A percentile compares a stretch with the other conserved stretches of the same genome.
Evolutionary conservation across 2,329 filamentous ascomycete species (phyloP).

Genomic region (Fusarium hostae): DNA sequence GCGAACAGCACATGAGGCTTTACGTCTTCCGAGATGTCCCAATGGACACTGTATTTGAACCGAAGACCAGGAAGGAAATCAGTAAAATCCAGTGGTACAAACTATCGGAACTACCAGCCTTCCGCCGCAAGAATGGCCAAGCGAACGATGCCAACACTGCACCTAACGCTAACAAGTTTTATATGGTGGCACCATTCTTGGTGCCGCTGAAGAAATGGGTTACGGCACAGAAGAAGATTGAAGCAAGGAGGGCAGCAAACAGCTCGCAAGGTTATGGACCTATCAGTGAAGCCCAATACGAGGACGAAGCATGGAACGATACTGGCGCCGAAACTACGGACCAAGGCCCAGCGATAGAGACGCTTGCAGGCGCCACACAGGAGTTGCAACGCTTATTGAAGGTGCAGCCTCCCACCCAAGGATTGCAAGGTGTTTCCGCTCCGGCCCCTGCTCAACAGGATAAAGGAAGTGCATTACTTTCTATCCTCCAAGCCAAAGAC

Average conservation of each 20-base stretch:
- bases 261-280: conserved; percentile 54
- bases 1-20: conserved; percentile 90
- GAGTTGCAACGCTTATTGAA: conserved; percentile 67
- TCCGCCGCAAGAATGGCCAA: conserved; percentile 74
- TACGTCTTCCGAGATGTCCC: conserved; percentile 93
- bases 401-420: conserved; percentile 64
- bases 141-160: conserved; percentile 64
- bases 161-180: conserved; percentile 85
- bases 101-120: conserved; percentile 85
- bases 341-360: conserved; percentile 55
- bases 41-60: conserved; percentile 87
- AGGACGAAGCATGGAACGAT: conserved; percentile 68
- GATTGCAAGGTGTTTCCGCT: conserved; percentile 51
- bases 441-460: conserved; percentile 49
- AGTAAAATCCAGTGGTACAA: conserved; percentile 97
- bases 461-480: conserved; percentile 64
- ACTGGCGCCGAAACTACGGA: conserved; percentile 45
- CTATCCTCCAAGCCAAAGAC: conserved; percentile 59
- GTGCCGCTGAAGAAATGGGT: conserved; percentile 91
- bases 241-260: conserved; percentile 60
- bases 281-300: conserved; percentile 67
- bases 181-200: conserved; percentile 97
- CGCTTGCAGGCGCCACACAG: conserved; percentile 61
- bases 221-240: conserved; percentile 81
- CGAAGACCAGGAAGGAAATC: conserved; percentile 94